Evolutionary conservation across 371 early-diverging fungal species (phyloP).

Genomic region (Parasitella parasitica): DNA sequence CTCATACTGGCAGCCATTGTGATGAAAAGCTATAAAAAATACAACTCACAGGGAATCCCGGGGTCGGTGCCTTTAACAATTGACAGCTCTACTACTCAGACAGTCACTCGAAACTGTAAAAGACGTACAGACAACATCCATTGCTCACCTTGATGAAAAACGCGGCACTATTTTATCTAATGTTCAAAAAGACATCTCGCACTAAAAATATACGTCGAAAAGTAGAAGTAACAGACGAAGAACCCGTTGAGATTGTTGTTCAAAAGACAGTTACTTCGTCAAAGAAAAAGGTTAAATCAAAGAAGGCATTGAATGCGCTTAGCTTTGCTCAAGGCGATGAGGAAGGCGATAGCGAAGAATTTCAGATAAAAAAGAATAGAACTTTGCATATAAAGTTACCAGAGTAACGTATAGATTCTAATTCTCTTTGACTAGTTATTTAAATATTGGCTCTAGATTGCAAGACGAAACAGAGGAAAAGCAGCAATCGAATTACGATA

Average conservation of each 20-base stretch:
- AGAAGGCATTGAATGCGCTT: constrained; percentile 26
- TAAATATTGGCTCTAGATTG: not conserved
- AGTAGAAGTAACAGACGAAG: constrained; percentile 36
- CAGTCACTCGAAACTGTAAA: not conserved
- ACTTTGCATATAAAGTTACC: constrained; percentile 22
- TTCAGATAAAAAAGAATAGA: constrained; percentile 12
- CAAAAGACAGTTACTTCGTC: constrained; percentile 23
- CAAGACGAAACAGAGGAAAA: not conserved
- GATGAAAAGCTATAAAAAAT: not conserved
- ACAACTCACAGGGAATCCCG: not conserved
- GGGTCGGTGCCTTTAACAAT: not conserved
- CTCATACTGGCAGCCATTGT: not conserved
- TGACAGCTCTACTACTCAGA: not conserved
- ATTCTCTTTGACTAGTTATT: not conserved
- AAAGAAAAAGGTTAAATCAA: constrained; percentile 30
- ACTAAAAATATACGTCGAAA: constrained; percentile 46
- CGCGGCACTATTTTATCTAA: constrained; percentile 4
- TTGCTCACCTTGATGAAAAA: not conserved
- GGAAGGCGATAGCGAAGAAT: constrained; percentile 18
- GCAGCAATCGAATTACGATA: constrained; percentile 21
- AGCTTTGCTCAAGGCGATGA: constrained; percentile 30
- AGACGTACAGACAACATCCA: not conserved
- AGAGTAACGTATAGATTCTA: constrained; percentile 11
- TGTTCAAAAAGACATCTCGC: constrained; percentile 46
- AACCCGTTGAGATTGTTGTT: constrained; percentile 10